Evolutionary conservation across 192 early-diverging fungal genomes (phyloP).

Genomic region (Allomyces macrogynus): DNA sequence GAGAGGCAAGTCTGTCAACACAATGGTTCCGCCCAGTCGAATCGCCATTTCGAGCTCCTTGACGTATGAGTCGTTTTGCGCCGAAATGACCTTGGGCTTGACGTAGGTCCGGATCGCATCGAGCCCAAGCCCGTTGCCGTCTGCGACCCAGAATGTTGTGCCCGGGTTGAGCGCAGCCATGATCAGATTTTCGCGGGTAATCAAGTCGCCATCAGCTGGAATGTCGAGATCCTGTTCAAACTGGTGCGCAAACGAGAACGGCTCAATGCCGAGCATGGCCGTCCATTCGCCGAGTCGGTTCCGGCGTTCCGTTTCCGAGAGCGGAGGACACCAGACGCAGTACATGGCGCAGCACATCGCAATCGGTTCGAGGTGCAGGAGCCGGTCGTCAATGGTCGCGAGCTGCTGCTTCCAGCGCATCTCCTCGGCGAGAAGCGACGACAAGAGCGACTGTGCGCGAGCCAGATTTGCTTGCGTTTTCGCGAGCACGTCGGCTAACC

Average conservation of each 20-base stretch:
- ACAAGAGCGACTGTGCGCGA: slow-evolving; percentile 24
- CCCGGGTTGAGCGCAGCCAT: slow-evolving; percentile 12
- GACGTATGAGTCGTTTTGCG: slow-evolving; percentile 29
- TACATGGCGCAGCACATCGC: slow-evolving; percentile 21
- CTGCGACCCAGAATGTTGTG: background rate
- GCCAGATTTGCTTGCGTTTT: slow-evolving; percentile 21
- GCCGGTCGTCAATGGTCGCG: slow-evolving; percentile 15
- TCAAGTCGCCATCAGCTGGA: slow-evolving; percentile 26
- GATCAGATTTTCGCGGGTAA: slow-evolving; percentile 34
- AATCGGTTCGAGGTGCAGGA: slow-evolving; percentile 16
- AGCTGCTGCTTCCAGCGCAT: slow-evolving; percentile 25
- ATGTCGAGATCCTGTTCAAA: slow-evolving; percentile 28
- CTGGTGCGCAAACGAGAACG: background rate
- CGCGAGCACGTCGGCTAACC: slow-evolving; percentile 19
- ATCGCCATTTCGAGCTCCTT: slow-evolving; percentile 29
- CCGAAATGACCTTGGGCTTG: slow-evolving; percentile 33
- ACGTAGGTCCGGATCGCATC: slow-evolving; percentile 28
- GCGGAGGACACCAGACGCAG: slow-evolving; percentile 22
- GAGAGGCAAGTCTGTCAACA: slow-evolving; percentile 25
- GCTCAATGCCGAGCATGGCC: background rate
- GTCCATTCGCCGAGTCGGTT: background rate
- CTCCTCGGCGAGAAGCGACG: slow-evolving; percentile 35
- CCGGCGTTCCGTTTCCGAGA: slow-evolving; percentile 1
- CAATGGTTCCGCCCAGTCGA: slow-evolving; percentile 36
- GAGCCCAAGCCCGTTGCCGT: slow-evolving; percentile 20